A percentile compares a stretch with the other conserved stretches of the same genome.
phyloP scores from a whole-genome alignment of 192 early-diverging fungal species.

The Oehlia diaphana region DNA sequence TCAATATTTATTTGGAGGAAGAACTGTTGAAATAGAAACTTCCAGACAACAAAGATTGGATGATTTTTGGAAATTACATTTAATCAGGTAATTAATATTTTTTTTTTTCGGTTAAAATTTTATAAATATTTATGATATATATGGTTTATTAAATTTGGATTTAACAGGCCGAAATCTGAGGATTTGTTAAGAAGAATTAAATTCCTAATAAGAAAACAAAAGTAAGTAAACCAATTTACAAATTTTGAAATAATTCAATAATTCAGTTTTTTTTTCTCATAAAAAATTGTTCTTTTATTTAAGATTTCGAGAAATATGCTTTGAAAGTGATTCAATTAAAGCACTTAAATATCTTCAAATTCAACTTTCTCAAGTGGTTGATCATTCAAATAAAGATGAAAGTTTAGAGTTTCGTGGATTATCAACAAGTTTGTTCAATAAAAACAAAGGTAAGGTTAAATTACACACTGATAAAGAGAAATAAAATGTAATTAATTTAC shows the following conservation, averaged over 20 bases:
- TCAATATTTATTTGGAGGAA: slow-evolving; percentile 95
- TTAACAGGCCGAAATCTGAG: slow-evolving; percentile 12
- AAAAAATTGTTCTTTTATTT: not conserved
- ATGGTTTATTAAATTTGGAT: not conserved
- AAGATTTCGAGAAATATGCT: slow-evolving; percentile 19
- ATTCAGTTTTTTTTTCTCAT: not conserved
- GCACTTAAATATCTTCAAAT: slow-evolving; percentile 82
- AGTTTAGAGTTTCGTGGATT: slow-evolving; percentile 37
- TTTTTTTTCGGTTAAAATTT: no score
- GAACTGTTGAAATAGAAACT: slow-evolving; percentile 70
- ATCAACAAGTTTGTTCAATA: not conserved
- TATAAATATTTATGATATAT: not conserved
- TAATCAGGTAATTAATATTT: slow-evolving; percentile 55
- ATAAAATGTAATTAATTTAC: not conserved
- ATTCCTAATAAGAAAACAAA: slow-evolving; percentile 23
- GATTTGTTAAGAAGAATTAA: slow-evolving; percentile 14
- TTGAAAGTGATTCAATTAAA: slow-evolving; percentile 37
- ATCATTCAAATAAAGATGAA: slow-evolving; percentile 54
- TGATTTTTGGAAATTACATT: slow-evolving; percentile 80
- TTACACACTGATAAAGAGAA: not conserved
- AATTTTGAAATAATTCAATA: no score
- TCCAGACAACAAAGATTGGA: slow-evolving; percentile 63
- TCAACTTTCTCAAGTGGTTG: slow-evolving; percentile 68
- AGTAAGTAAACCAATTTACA: not conserved
- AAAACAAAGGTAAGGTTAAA: not conserved